Conservation (phyloP, 2,329 filamentous ascomycete species). For the Fusarium secorum region DNA sequence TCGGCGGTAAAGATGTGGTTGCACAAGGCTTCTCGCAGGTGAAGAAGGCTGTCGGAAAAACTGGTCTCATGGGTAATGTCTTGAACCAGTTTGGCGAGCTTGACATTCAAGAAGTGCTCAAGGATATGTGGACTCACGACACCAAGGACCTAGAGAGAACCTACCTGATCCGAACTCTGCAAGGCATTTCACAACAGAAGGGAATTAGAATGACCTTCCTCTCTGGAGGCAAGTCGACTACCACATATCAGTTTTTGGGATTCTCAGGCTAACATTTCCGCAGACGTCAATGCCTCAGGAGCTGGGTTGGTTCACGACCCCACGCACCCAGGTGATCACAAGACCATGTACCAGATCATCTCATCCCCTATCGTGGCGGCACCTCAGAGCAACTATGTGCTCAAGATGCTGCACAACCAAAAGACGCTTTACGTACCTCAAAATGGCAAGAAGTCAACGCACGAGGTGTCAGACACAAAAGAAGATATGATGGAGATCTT, state of each 20-base stretch:
- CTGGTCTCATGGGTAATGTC: constrained; percentile 93
- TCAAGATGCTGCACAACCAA: constrained; percentile 95
- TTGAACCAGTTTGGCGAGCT: constrained; percentile 96
- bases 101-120: constrained; percentile 90
- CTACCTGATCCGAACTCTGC: constrained; percentile 93
- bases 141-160: constrained; percentile 97
- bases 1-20: constrained; percentile 92
- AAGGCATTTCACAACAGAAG: constrained; percentile 95
- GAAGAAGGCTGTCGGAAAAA: constrained; percentile 96
- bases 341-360: constrained; percentile 99
- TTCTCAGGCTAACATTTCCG: constrained; percentile 32
- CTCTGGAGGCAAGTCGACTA: constrained; percentile 72
- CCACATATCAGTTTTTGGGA: not conserved
- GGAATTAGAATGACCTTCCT: constrained; percentile 96
- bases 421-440: constrained; percentile 89
- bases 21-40: constrained; percentile 92
- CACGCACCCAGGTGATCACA: constrained; percentile 88
- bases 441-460: constrained; percentile 80
- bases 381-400: constrained; percentile 82
- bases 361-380: constrained; percentile 91
- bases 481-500: constrained; percentile 99
- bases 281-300: constrained; percentile 87
- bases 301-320: constrained; percentile 96
- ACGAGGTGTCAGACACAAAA: constrained; percentile 87
- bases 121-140: constrained; percentile 98